phyloP scores from a whole-genome alignment of 768 basidiomycete species.

The Lactarius hatsudake region DNA sequence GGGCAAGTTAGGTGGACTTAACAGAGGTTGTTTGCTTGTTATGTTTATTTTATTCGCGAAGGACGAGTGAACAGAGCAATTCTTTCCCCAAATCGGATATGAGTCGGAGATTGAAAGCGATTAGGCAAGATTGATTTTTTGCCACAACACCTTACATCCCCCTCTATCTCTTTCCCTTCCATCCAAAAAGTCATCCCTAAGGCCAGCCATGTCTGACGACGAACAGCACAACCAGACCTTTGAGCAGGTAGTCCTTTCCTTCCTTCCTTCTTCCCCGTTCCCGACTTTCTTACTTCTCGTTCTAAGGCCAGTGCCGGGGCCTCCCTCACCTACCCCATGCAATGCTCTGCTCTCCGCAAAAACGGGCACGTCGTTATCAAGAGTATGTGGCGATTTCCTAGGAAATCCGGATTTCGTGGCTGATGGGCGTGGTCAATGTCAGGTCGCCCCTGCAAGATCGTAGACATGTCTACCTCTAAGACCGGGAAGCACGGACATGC shows the following conservation, averaged over 20 bases:
- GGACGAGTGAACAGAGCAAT: neutral
- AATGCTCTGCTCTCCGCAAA: constrained; percentile 96
- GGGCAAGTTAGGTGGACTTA: too few relatives aligned
- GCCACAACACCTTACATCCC: constrained; percentile 29
- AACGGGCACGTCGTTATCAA: constrained; percentile 96
- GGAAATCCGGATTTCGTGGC: neutral
- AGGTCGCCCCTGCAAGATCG: constrained; percentile 31
- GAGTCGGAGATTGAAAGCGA: constrained; percentile 44
- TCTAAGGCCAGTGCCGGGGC: constrained; percentile 67
- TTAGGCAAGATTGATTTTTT: constrained; percentile 34
- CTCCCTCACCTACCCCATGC: constrained; percentile 79
- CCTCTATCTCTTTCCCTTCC: constrained; percentile 31
- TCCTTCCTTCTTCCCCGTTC: neutral
- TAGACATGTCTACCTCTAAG: constrained; percentile 34
- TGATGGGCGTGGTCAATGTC: neutral
- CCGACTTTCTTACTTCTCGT: constrained; percentile 11
- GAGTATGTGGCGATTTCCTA: constrained; percentile 4
- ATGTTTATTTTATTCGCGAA: neutral
- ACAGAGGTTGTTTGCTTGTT: neutral
- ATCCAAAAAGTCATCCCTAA: constrained; percentile 25
- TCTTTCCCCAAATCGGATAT: constrained; percentile 25
- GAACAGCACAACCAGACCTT: constrained; percentile 84
- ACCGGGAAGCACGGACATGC: constrained; percentile 99
- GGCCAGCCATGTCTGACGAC: constrained; percentile 75
- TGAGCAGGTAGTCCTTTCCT: constrained; percentile 57